A percentile compares a stretch with the other conserved stretches of the same genome.
Conservation (phyloP, 768 basidiomycete species). For the Tricholoma sp. region DNA sequence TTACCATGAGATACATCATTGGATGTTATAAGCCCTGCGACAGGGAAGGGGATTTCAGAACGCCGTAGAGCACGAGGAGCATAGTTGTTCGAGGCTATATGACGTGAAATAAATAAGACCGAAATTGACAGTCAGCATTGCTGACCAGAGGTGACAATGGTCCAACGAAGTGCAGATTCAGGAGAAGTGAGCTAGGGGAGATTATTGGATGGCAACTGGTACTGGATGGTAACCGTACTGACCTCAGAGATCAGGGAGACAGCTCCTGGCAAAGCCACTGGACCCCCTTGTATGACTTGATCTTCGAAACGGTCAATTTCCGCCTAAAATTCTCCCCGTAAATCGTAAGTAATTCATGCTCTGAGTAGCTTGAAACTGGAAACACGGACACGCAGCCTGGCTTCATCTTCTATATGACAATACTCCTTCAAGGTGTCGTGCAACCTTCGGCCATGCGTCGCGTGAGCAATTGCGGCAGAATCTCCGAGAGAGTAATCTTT, state of each 20-base stretch:
- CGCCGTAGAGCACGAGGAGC: constrained; percentile 61
- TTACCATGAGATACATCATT: constrained; percentile 71
- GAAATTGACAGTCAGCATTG: constrained; percentile 5
- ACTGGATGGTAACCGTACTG: not conserved
- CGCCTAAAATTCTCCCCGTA: constrained; percentile 29
- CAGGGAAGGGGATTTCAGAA: constrained; percentile 56
- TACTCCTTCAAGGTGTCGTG: constrained; percentile 69
- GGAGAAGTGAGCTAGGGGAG: constrained; percentile 23
- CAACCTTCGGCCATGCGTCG: constrained; percentile 72
- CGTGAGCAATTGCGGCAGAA: constrained; percentile 41
- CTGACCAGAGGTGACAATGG: constrained; percentile 78
- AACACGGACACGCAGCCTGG: constrained; percentile 45
- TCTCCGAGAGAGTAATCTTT: constrained; percentile 55
- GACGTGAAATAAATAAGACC: constrained; percentile 1
- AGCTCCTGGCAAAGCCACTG: constrained; percentile 65
- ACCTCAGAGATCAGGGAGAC: constrained; percentile 52
- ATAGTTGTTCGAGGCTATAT: constrained; percentile 67
- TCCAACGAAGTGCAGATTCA: constrained; percentile 49
- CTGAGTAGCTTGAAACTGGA: not conserved
- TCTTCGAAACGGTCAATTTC: constrained; percentile 78
- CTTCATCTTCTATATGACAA: constrained; percentile 57
- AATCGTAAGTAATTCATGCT: not conserved
- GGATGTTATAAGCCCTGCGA: constrained; percentile 63
- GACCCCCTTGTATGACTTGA: constrained; percentile 61
- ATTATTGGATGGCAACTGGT: not conserved